These are phyloP conservation scores for Olyra latifolia DNA, from an alignment of 176 grass and related monocot species.

Conservation along the genomic window DNA sequence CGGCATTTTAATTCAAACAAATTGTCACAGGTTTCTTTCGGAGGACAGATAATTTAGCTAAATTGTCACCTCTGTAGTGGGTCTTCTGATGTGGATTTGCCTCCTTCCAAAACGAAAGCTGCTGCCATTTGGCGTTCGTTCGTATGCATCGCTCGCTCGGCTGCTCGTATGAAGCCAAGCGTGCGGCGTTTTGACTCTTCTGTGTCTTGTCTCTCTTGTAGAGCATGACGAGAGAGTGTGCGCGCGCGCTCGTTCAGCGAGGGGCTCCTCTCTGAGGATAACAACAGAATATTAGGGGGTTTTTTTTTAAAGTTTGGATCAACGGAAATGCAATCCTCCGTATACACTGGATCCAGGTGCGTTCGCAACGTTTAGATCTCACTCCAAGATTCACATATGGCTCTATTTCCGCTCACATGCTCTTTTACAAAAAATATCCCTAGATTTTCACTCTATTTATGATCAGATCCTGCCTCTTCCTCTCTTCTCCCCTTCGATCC, in stretches of 20 bases:
- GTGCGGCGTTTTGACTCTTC: neutral
- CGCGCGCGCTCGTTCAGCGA: neutral
- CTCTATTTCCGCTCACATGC: too few relatives aligned
- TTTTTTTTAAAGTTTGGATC: too few relatives aligned
- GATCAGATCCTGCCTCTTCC: too few relatives aligned
- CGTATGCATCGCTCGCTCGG: neutral
- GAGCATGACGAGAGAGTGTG: constrained; percentile 10
- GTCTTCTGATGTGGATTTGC: constrained; percentile 8
- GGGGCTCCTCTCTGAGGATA: neutral
- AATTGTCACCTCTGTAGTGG: neutral
- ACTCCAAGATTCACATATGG: too few relatives aligned
- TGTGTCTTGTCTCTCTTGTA: neutral
- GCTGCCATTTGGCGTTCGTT: constrained; percentile 24
- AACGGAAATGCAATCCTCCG: too few relatives aligned
- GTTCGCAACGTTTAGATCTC: too few relatives aligned
- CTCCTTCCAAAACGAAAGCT: constrained; percentile 6
- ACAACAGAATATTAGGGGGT: neutral
- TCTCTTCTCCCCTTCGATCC: too few relatives aligned
- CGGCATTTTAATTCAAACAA: neutral
- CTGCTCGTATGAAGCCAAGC: neutral
- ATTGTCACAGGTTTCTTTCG: neutral
- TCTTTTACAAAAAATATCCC: too few relatives aligned
- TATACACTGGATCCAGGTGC: too few relatives aligned
- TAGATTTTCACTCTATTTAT: too few relatives aligned
- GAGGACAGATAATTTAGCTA: neutral